Conservation (phyloP, 2,329 filamentous ascomycete genomes). For the Stromatinia cepivora region DNA sequence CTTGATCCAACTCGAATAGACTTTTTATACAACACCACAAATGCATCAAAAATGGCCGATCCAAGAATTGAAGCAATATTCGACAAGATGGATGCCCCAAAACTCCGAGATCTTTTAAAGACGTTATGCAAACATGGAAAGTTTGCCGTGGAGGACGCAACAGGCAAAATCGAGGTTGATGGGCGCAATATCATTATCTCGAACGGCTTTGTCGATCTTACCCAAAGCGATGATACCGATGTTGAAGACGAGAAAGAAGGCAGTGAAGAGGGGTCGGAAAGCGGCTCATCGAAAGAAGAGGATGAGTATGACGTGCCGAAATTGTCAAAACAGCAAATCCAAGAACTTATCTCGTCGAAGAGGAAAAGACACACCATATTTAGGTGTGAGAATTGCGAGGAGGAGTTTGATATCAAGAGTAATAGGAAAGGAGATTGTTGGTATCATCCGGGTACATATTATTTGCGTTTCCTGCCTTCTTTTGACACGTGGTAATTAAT, state of each 20-base stretch:
- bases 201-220: background rate
- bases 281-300: background rate
- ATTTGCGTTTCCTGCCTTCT: background rate
- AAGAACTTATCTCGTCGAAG: background rate
- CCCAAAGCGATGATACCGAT: background rate
- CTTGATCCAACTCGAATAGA: background rate
- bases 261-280: background rate
- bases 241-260: background rate
- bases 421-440: background rate
- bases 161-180: background rate
- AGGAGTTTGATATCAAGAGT: background rate
- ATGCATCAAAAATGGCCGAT: background rate
- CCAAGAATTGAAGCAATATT: background rate
- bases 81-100: background rate
- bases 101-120: background rate
- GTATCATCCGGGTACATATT: background rate
- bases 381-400: background rate
- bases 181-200: background rate
- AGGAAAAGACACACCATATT: background rate
- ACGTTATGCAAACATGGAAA: background rate
- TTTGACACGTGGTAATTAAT: background rate
- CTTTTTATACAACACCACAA: background rate
- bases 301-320: conserved; percentile 1
- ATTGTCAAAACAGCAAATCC: background rate
- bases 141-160: background rate